Base-by-base conservation (phyloP, 495 filamentous ascomycete genomes). In the Aspergillus sparsus region DNA sequence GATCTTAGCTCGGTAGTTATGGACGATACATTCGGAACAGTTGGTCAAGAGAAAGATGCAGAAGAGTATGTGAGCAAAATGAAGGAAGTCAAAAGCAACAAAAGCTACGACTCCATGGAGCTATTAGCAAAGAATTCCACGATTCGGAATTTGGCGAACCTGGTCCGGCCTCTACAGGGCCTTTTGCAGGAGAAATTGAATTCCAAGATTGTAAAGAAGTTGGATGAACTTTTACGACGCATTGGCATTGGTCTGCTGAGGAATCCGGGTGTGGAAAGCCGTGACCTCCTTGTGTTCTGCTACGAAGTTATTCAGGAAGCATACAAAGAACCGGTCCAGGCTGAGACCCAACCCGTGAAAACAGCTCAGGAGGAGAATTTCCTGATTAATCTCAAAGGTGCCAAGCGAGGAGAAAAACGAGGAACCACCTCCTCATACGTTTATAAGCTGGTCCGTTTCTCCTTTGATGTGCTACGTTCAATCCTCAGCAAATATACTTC, bases 61-160 rank as follows among this genome's bases (percentile, higher is more conserved):
- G 92, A 93, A 63, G 94, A 92, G 45, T 99, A 99, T 68, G 84
- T 88, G 57, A 97, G 89, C 73, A 87, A 91, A 67, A 97, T 96
- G 90, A 95, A 91, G 74, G 94, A 99, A 76, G 88, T 98, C 16
- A 97, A 97, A 77, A 92, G 89, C 68, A 97, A 89, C 79, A 98
- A 97, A 77, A 97, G 92, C 68, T 95, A 89, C 64, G 94, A 98
- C 65, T 96, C 95, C 5, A 96, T 98, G 90, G 94, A 98, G 66
- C 79, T 98, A 55, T 80, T 98, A 55, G 88, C 94, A 21, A 88
- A 86, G 69, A 89, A 84, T 47, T 85, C 91, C 7, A 91, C 91
- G 10, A 77, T 96, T 36, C 77, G 72, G 36, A 83, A 86, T 53
- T 82, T 98, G n/a, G 83, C 84, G 5, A 82, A 86, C 32, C 82